phyloP scores from a whole-genome alignment of 768 basidiomycete species.

The Boletales sp. region DNA sequence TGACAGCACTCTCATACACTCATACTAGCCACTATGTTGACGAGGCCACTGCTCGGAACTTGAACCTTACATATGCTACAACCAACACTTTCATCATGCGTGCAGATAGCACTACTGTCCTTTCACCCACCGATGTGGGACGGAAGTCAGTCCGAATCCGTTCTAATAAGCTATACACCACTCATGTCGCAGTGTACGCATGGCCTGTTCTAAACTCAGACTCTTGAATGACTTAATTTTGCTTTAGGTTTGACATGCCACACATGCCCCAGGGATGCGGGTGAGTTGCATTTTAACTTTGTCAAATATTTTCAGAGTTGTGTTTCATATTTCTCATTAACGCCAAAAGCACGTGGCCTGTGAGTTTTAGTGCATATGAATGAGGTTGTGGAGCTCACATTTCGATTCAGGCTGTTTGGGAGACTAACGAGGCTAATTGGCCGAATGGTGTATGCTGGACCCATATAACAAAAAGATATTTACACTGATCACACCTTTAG shows the following conservation, averaged over 20 bases:
- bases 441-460: conserved; percentile 17
- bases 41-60: conserved; percentile 22
- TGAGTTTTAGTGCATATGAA: conserved; percentile 9
- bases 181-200: conserved; percentile 34
- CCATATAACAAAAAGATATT: neutral
- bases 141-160: conserved; percentile 37
- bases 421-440: conserved; percentile 22
- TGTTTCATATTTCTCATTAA: neutral
- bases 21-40: conserved; percentile 33
- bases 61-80: conserved; percentile 27
- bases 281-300: conserved; percentile 11
- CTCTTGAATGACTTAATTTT: neutral
- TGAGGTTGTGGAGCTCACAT: conserved; percentile 2
- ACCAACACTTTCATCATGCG: conserved; percentile 33
- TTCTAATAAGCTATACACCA: conserved; percentile 28
- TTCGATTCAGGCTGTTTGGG: conserved; percentile 27
- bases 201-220: neutral
- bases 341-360: conserved; percentile 34
- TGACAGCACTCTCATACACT: neutral
- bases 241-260: conserved; percentile 28
- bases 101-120: conserved; percentile 32
- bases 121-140: conserved; percentile 28
- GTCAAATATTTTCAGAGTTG: neutral
- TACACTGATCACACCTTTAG: conserved; percentile 10
- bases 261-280: conserved; percentile 38